A percentile compares a stretch with the other conserved stretches of the same genome.
phyloP scores from a whole-genome alignment of 2,329 filamentous ascomycete species.

The Aspergillus sp. region DNA sequence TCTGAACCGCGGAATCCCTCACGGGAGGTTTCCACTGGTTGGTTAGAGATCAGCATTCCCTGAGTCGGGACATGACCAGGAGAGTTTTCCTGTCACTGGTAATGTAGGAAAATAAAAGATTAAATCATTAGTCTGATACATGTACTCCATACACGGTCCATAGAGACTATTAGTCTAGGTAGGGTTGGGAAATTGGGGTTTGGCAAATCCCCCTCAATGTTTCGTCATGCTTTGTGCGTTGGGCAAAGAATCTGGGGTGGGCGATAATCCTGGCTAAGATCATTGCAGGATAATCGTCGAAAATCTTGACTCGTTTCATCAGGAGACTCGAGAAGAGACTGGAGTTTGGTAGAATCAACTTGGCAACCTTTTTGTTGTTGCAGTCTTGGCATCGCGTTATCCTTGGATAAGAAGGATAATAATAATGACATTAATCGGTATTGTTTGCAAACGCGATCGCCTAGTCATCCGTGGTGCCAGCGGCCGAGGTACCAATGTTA shows the following conservation, averaged over 20 bases:
- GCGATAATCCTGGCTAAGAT: neutral
- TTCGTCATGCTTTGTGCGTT: neutral
- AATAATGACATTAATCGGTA: neutral
- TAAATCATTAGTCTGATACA: neutral
- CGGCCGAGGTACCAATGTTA: neutral
- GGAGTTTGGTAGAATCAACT: neutral
- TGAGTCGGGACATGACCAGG: neutral
- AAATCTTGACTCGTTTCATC: neutral
- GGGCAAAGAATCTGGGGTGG: neutral
- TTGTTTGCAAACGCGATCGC: neutral
- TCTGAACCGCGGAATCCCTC: slow-evolving; percentile 21
- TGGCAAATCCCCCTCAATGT: neutral
- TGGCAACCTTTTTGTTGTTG: neutral
- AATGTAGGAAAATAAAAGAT: neutral
- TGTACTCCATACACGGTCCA: neutral
- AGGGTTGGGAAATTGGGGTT: neutral
- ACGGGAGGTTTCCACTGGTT: slow-evolving; percentile 24
- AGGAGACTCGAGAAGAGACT: neutral
- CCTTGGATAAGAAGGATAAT: neutral
- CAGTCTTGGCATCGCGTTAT: neutral
- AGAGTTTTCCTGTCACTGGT: neutral
- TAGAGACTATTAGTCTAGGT: neutral
- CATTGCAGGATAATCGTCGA: neutral
- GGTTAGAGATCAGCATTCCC: slow-evolving; percentile 13
- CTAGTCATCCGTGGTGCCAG: neutral